Evolutionary conservation across 805 yeast genomes (phyloP), one percentile per base, ranked within the genome.

Genomic region (Candida xyloterini): DNA sequence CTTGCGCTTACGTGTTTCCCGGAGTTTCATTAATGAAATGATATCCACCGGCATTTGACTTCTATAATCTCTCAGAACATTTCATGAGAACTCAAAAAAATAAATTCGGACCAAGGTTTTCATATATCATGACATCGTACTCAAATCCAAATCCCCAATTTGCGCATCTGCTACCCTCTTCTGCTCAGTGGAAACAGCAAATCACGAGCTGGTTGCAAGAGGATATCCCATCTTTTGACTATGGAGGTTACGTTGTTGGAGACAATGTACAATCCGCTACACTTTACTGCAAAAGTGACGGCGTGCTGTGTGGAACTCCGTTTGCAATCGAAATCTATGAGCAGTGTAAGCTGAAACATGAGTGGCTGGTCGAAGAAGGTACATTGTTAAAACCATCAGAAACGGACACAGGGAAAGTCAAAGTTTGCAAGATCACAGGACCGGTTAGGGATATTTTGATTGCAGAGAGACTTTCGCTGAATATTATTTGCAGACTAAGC

Each of bases 211-310:
- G 87, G 81, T 67, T 90, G 10, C 68, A 76, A 5, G 98, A 90
- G 56, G 98, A 90, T 54, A 91, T 85, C 11, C 97, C 98, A 1
- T 79, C 95, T 0, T 91, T 91, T 53, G 98, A 90, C 60, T 84
- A 81, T 53, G 98, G 98, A 24, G 98, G 96, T 2, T 87, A 67
- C 54, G 98, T 91, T 2, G 98, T 91, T n/a, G 97, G 98, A 10
- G 73, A 74, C 38, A 81, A 73, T 30, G 50, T 51, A 3, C 84
- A 86, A 54, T 68, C 79, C 3, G 97, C 95, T 2, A 78, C 86
- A 2, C 67, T 90, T 30, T 83, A 76, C 64, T 84, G 95, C 71
- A 90, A 90, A 62, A 81, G 82, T 44, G 68, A 71, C 28, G 96
- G 97, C 18, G 70, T 87, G 5, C 65, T 91, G 5, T 78, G 87